Evolutionary conservation across 2,329 filamentous ascomycete genomes (phyloP).

Genomic region (Blastomyces percursus): DNA sequence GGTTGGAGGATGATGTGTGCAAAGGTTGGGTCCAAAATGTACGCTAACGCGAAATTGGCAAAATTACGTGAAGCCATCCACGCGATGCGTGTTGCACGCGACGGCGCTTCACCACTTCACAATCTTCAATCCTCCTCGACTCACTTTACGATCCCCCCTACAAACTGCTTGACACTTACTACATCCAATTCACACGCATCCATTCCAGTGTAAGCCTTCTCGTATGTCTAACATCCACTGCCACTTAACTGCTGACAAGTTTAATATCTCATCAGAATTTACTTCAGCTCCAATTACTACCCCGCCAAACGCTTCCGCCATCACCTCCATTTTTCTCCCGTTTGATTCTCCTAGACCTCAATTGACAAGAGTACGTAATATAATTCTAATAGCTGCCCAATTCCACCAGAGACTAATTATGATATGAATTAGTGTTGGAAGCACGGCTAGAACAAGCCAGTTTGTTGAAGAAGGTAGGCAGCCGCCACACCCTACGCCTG

Average conservation of each 20-base stretch:
- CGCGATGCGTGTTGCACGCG: conserved; percentile 6
- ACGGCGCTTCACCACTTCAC: background rate
- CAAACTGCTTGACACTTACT: background rate
- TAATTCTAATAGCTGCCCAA: background rate
- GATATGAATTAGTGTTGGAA: conserved; percentile 63
- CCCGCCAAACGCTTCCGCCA: background rate
- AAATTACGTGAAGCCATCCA: conserved; percentile 1
- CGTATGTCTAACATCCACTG: background rate
- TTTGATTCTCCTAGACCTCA: background rate
- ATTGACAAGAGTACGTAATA: conserved; percentile 23
- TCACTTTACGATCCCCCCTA: background rate
- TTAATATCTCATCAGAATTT: background rate
- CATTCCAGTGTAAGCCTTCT: background rate
- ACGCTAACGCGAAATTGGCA: background rate
- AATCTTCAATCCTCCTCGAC: background rate
- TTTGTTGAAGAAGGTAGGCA: conserved; percentile 80
- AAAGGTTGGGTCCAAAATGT: background rate
- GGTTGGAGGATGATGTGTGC: background rate
- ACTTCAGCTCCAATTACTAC: background rate
- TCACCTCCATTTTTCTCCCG: background rate
- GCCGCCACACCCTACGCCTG: conserved; percentile 13
- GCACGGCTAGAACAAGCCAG: conserved; percentile 90
- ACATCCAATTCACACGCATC: background rate
- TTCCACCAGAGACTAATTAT: background rate
- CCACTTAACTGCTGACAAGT: background rate